Evolutionary conservation across 225 moss, liverwort and hornwort genomes (phyloP).

Genomic region (Polytrichum formosum): DNA sequence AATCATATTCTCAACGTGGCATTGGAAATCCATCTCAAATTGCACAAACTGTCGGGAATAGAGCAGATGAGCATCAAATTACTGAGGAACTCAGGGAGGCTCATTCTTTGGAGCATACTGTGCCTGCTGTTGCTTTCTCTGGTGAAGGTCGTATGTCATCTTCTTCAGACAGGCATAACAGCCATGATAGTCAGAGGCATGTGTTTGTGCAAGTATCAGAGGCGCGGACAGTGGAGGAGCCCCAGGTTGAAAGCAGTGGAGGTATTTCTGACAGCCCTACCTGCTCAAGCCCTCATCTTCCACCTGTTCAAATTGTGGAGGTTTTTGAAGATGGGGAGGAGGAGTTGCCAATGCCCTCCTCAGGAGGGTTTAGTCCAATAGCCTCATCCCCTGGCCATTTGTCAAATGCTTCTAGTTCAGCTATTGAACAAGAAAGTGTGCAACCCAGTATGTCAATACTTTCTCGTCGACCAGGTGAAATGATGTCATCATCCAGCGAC

Average conservation of each 20-base stretch:
- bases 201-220: slow-evolving; percentile 2
- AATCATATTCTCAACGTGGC: slow-evolving; percentile 5
- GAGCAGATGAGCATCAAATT: slow-evolving; percentile 22
- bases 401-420: slow-evolving; percentile 14
- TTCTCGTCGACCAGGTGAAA: slow-evolving; percentile 43
- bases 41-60: neutral
- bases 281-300: slow-evolving; percentile 13
- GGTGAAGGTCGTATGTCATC: slow-evolving; percentile 13
- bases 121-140: slow-evolving; percentile 8
- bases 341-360: slow-evolving; percentile 18
- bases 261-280: slow-evolving; percentile 14
- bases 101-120: slow-evolving; percentile 14
- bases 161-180: slow-evolving; percentile 12
- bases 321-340: slow-evolving; percentile 25
- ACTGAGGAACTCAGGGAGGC: slow-evolving; percentile 6
- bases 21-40: neutral
- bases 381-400: slow-evolving; percentile 24
- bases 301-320: slow-evolving; percentile 34
- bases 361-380: slow-evolving; percentile 21
- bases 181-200: slow-evolving; percentile 5
- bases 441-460: slow-evolving; percentile 38
- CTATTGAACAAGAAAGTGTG: slow-evolving; percentile 14
- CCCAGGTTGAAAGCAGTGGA: slow-evolving; percentile 11
- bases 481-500: slow-evolving; percentile 31
- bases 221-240: slow-evolving; percentile 8